Evolutionary conservation across 2,329 filamentous ascomycete species (phyloP), one percentile per base, ranked within the genome.

Genomic region (Apiospora saccharicola): DNA sequence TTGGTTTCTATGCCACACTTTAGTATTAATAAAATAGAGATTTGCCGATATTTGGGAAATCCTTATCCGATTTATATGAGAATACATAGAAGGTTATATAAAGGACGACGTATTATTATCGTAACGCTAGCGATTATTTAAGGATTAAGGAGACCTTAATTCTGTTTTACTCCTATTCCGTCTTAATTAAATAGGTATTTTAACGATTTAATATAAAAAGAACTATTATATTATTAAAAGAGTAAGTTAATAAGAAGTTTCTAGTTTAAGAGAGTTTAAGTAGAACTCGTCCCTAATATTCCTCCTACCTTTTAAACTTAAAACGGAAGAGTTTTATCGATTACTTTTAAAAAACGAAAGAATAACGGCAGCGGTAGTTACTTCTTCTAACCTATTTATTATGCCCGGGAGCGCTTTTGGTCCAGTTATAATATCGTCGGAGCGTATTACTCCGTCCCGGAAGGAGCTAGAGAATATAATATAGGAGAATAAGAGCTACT

Each of bases 1-100:
- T 16, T 61, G 53, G 53, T 37, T 61, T 61, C 30, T 61, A 41
- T 61, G 30, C 53, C 30, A 61, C 30, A 61, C 30, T 61, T 30
- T 19, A 19, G 53, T 61, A 61, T 61, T 19, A 37, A 30, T 10
- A 16, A 19, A 61, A n/a, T 61, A 19, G 53, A 37, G 53, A 61
- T 61, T 19, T 41, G 53, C 53, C 16, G 10, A 61, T 41, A 7
- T 12, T 19, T 61, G 30, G 53, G 30, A 61, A 30, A n/a, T 19
- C 53, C 30, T 61, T 19, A 37, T 61, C 53, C 30, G 16, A 41
- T 19, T 61, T 61, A 61, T 61, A 19, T 16, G 53, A 61, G 53
- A 61, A 41, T 61, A 61, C 53, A 19, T 41, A 30, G 53, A 41
- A 61, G 53, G 2, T 37, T 61, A 4, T 41, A 4, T 41, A 61